phyloP scores from a whole-genome alignment of 306 rosid genomes.

The Dryas drummondii region DNA sequence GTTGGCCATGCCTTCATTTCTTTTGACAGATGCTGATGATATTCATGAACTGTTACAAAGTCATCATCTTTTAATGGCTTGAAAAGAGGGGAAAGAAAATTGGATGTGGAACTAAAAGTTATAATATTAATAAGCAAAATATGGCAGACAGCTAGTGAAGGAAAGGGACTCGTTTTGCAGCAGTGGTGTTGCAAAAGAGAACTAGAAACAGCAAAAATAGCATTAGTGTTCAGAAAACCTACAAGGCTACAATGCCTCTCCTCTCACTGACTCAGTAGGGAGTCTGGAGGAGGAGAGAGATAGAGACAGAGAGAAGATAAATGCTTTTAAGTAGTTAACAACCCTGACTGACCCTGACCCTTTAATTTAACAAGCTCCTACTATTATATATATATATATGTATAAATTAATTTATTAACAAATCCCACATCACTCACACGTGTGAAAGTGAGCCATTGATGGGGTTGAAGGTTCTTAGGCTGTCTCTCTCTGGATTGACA shows the following conservation, averaged over 20 bases:
- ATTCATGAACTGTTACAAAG: slow-evolving; percentile 30
- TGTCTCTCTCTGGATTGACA: slow-evolving; percentile 67
- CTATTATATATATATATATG: background rate
- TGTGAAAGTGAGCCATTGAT: slow-evolving; percentile 44
- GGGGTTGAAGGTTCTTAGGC: slow-evolving; percentile 44
- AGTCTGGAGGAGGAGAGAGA: background rate
- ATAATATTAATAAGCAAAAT: background rate
- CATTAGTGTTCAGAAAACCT: slow-evolving; percentile 33
- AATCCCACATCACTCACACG: slow-evolving; percentile 56
- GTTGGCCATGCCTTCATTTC: slow-evolving; percentile 52
- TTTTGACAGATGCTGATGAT: background rate
- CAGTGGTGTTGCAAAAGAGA: slow-evolving; percentile 7
- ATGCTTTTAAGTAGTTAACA: slow-evolving; percentile 48
- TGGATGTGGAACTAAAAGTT: no score
- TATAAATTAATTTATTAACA: background rate
- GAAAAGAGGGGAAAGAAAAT: slow-evolving; percentile 15
- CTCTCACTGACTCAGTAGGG: slow-evolving; percentile 20
- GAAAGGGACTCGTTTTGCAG: slow-evolving; percentile 3
- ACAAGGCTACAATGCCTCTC: slow-evolving; percentile 9
- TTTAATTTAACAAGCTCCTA: slow-evolving; percentile 31
- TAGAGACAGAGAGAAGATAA: slow-evolving; percentile 18
- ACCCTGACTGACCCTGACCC: slow-evolving; percentile 47
- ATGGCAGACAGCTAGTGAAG: slow-evolving; percentile 28
- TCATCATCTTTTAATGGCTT: slow-evolving; percentile 23
- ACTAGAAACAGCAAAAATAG: slow-evolving; percentile 37